A percentile compares a stretch with the other conserved stretches of the same genome.
Conservation (phyloP, 441 rosid species). For the Gossypium aridum region DNA sequence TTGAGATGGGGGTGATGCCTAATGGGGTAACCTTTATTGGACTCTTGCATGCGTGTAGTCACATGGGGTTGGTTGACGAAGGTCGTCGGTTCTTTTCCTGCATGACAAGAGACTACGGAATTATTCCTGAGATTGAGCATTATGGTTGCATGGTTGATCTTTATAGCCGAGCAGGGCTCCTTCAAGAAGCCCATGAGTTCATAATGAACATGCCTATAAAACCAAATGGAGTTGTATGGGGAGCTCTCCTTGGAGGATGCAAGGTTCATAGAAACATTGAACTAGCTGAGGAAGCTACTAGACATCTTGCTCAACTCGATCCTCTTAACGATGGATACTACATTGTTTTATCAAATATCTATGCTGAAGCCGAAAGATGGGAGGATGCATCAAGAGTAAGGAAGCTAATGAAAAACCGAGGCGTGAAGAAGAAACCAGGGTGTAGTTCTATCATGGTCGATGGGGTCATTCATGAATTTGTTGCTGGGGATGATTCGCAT, state of each 20-base stretch:
- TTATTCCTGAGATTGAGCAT: constrained; percentile 33
- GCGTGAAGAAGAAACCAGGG: constrained; percentile 27
- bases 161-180: constrained; percentile 31
- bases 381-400: constrained; percentile 24
- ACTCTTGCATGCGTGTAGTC: constrained; percentile 33
- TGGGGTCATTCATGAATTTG: constrained; percentile 22
- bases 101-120: constrained; percentile 21
- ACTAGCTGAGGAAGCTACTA: constrained; percentile 25
- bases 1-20: constrained; percentile 20
- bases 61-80: constrained; percentile 28
- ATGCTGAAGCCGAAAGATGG: constrained; percentile 27
- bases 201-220: constrained; percentile 28
- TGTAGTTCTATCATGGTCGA: constrained; percentile 22
- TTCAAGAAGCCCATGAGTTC: constrained; percentile 33
- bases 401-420: constrained; percentile 20
- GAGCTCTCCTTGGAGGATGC: constrained; percentile 31
- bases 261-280: constrained; percentile 25
- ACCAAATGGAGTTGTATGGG: constrained; percentile 32
- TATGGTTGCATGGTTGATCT: constrained; percentile 44
- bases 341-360: constrained; percentile 26
- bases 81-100: constrained; percentile 24
- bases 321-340: constrained; percentile 26
- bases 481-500: constrained; percentile 26
- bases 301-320: constrained; percentile 19
- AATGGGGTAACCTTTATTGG: constrained; percentile 30